Base-by-base conservation (phyloP, 2,329 filamentous ascomycete species). In the Helotiales sp. region DNA sequence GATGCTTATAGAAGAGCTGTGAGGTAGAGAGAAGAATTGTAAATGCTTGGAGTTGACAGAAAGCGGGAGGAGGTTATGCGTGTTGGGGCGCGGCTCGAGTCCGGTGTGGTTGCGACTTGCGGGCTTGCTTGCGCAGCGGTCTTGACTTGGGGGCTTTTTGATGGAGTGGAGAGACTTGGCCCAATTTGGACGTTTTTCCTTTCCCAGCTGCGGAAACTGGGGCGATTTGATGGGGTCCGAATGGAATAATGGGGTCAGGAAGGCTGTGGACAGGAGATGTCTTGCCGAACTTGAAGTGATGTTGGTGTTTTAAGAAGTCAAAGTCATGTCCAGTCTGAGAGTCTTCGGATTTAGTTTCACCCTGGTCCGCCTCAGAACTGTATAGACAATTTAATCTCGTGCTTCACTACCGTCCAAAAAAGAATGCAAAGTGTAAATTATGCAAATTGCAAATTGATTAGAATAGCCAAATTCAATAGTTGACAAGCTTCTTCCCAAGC, bases 101-200 rank as follows among this genome's bases (percentile, higher is more conserved):
- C 40, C 32, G 34, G 32, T 37, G 3, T 43, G 54, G 54, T 28
- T 58, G 32, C n/a, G n/a, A n/a, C 32, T 58, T 28, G 54, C 10
- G 3, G 13, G 34, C 57, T 43, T 60, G 57, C 34, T 24, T 57
- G 57, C 32, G 55, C 32, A 43, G 55, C 30, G 59, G 32, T n/a
- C 59, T 58, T 37, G 47, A 43, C 57, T 32, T 28, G 6, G n/a
- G 55, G 32, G 34, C 20, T 3, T 28, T 43, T 5, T 28, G 32
- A 34, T 43, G 32, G 22, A 47, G 57, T 43, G 26, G 62, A 28
- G 22, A 52, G 43, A 30, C 67, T 69, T 69, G 61, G 17, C 64
- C 64, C n/a, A 34, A 24, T 57, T 58, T 50, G 63, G 60, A 50
- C 28, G 30, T 15, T 47, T 24, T 40, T 30, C 57, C 57, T 60